A percentile compares a stretch with the other conserved stretches of the same genome.
Conservation (phyloP, 768 basidiomycete genomes). For the Mycena galopus region DNA sequence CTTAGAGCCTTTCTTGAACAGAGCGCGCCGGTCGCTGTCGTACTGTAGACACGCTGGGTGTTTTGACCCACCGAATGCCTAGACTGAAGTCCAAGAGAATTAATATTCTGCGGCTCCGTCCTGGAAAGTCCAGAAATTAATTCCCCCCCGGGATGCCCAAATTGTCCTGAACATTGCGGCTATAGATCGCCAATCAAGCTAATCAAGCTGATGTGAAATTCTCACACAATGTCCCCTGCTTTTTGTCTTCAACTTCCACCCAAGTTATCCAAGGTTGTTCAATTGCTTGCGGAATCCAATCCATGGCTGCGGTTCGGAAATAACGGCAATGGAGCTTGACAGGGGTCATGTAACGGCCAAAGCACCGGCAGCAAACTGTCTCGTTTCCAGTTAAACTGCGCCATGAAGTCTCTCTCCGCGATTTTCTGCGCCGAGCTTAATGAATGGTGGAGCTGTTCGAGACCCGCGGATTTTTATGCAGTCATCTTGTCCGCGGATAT, state of each 20-base stretch:
- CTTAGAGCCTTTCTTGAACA: no score
- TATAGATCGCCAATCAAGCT: neutral
- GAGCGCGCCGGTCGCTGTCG: no score
- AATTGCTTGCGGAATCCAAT: neutral
- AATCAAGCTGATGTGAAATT: slow-evolving; percentile 4
- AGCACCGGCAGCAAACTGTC: neutral
- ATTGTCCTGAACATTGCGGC: slow-evolving; percentile 15
- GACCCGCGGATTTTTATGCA: slow-evolving; percentile 7
- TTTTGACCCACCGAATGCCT: no score
- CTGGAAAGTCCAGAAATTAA: no score
- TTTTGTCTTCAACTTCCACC: neutral
- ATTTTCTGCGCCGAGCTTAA: neutral
- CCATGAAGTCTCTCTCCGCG: neutral
- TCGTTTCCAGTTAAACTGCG: neutral
- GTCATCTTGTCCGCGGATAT: slow-evolving; percentile 15
- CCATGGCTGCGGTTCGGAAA: neutral
- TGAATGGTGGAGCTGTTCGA: slow-evolving; percentile 8
- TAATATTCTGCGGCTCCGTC: no score
- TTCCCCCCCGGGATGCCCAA: neutral
- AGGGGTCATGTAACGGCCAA: neutral
- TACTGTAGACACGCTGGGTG: no score
- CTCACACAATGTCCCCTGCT: neutral
- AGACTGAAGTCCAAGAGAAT: no score
- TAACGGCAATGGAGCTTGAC: neutral
- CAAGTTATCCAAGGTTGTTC: neutral